phyloP scores from a whole-genome alignment of 2,329 filamentous ascomycete species.

The Exophiala xenobiotica region DNA sequence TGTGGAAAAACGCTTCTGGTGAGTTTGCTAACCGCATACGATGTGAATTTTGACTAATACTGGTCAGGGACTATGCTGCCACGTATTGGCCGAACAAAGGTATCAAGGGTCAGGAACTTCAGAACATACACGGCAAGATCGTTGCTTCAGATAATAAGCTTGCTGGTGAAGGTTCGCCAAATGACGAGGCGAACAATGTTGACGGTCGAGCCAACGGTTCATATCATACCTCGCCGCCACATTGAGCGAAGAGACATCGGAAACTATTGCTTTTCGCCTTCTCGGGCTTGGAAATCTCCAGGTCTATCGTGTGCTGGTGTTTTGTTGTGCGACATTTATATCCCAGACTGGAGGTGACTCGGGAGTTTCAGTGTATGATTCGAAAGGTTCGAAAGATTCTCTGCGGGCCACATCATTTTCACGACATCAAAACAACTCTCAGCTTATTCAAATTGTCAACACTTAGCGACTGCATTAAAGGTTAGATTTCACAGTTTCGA shows the following conservation, averaged over 20 bases:
- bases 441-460: neutral
- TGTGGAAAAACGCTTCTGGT: slow-evolving; percentile 48
- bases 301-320: too few species aligned
- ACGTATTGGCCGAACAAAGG: slow-evolving; percentile 51
- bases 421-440: neutral
- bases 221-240: slow-evolving; percentile 30
- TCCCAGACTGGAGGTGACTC: neutral
- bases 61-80: slow-evolving; percentile 45
- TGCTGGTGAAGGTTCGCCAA: slow-evolving; percentile 30
- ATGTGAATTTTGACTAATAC: slow-evolving; percentile 30
- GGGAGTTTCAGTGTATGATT: neutral
- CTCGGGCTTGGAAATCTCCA: too few species aligned
- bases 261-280: too few species aligned
- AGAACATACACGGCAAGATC: slow-evolving; percentile 31
- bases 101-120: slow-evolving; percentile 29
- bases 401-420: neutral
- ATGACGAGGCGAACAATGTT: slow-evolving; percentile 27
- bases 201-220: slow-evolving; percentile 28
- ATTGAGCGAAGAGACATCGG: too few species aligned
- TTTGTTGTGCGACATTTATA: too few species aligned
- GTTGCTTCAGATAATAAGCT: slow-evolving; percentile 31
- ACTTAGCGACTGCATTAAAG: neutral
- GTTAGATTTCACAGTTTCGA: neutral
- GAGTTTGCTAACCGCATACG: slow-evolving; percentile 27
- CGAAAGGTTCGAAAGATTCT: too few species aligned